Conservation (phyloP, 2,329 filamentous ascomycete species). For the Sporothrix pallida region DNA sequence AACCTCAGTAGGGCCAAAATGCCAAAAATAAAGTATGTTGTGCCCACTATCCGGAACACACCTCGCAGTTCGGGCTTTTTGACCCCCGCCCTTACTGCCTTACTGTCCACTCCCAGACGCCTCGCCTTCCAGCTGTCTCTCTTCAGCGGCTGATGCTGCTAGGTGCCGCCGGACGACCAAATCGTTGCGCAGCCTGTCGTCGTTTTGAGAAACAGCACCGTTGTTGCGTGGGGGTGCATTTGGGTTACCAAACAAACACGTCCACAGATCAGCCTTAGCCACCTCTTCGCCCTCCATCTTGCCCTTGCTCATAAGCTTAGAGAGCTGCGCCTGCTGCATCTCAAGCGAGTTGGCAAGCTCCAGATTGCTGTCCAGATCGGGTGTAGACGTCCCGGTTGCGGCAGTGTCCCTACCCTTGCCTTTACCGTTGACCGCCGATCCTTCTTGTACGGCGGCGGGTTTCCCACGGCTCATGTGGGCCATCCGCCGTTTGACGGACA, state of each 20-base stretch:
- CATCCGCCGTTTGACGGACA: slow-evolving; percentile 79
- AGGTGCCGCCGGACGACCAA: slow-evolving; percentile 47
- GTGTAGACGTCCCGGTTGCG: slow-evolving; percentile 38
- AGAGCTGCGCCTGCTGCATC: slow-evolving; percentile 73
- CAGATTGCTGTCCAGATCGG: slow-evolving; percentile 65
- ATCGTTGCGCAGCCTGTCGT: slow-evolving; percentile 33
- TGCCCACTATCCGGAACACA: too few species aligned
- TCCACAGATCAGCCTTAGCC: slow-evolving; percentile 79
- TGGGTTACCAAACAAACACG: slow-evolving; percentile 76
- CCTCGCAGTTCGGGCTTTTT: background rate
- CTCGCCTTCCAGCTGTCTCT: slow-evolving; percentile 41
- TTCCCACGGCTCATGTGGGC: slow-evolving; percentile 68
- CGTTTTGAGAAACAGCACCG: background rate
- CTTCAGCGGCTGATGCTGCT: slow-evolving; percentile 53
- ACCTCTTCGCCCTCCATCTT: slow-evolving; percentile 80
- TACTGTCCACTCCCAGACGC: background rate
- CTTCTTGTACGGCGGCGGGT: too few species aligned
- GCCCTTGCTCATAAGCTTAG: slow-evolving; percentile 72
- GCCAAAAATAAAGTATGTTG: too few species aligned
- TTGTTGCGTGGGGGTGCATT: slow-evolving; percentile 41
- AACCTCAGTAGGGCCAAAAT: background rate
- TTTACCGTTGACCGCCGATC: slow-evolving; percentile 40
- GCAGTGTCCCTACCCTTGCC: slow-evolving; percentile 42
- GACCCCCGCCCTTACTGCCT: background rate
- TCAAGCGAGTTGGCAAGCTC: slow-evolving; percentile 87